A percentile compares a stretch with the other conserved stretches of the same genome.
phyloP scores from a whole-genome alignment of 208 protist genomes.

The Angomonas ambiguus region DNA sequence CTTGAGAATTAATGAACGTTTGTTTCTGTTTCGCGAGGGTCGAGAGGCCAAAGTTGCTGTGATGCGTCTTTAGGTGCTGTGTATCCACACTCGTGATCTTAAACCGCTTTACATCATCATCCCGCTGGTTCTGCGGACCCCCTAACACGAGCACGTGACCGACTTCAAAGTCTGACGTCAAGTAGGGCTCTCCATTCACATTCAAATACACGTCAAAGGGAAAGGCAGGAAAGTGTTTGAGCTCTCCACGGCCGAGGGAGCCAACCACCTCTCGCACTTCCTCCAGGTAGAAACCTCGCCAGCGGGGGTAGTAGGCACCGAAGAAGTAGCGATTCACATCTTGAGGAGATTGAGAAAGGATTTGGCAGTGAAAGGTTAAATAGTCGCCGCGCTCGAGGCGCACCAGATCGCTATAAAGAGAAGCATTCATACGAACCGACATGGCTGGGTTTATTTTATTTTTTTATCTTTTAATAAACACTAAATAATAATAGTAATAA shows the following conservation, averaged over 20 bases:
- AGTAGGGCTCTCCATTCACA: conserved; percentile 61
- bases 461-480: conserved; percentile 7
- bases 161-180: conserved; percentile 83
- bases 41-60: conserved; percentile 16
- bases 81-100: conserved; percentile 82
- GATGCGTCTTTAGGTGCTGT: conserved; percentile 36
- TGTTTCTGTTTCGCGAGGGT: conserved; percentile 34
- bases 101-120: conserved; percentile 75
- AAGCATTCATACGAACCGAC: conserved; percentile 69
- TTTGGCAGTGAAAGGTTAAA: conserved; percentile 77
- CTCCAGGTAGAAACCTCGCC: conserved; percentile 86
- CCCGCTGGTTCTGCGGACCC: conserved; percentile 73
- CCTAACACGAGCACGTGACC: conserved; percentile 65
- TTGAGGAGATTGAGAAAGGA: conserved; percentile 50
- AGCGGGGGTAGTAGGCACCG: conserved; percentile 87
- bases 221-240: conserved; percentile 74
- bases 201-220: conserved; percentile 82
- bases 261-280: conserved; percentile 83
- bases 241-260: conserved; percentile 65
- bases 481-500: conserved; percentile 11
- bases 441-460: conserved; percentile 22
- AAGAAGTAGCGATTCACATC: conserved; percentile 88
- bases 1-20: conserved; percentile 31
- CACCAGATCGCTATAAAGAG: conserved; percentile 77
- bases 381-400: conserved; percentile 79